Base-by-base conservation (phyloP, 306 rosid species). In the Begonia loranthoides region DNA sequence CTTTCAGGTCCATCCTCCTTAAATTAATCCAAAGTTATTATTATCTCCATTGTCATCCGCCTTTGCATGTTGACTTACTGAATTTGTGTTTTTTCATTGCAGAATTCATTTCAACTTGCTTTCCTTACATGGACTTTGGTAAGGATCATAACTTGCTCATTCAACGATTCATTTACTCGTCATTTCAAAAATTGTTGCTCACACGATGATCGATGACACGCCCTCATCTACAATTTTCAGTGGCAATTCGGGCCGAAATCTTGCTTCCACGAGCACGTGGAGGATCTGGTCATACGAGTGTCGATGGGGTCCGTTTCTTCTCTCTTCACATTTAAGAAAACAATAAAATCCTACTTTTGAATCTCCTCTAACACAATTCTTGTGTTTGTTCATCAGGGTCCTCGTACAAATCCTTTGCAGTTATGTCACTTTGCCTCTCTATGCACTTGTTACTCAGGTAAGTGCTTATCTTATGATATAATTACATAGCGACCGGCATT, bases 1-100 rank as follows among this genome's bases (percentile, higher is more conserved):
- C 50, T 90, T 90, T 74, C 95, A 82, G 93, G 95, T 85, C 50
- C 51, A 0, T 51, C 6, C 45, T 14, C 9, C 3, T 12, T 4
- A 11, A 34, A 12, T 45, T 45, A 45, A 45, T 45, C 49, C 13
- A 6, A 12, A 45, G 10, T 12, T 45, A 45, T 45, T 45, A 12
- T 14, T 45, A 14, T 12, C 15, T 45, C 49, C 5, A 45, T 45
- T 4, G 49, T 5, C 22, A 41, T 41, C 46, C 13, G 22, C 36
- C 36, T 4, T 28, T 28, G 36, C 36, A 1, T 0, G 36, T 28
- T 28, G 4, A 28, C 36, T 28, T 28, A 28, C 36, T 0, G 36
- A 28, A 48, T 16, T 13, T 48, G 16, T 16, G 17, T 48, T 9
- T 9, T 48, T 16, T 13, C 10, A 48, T 48, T n/a, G 10, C 51